Conservation (phyloP, 2,329 filamentous ascomycete species). For the Phoma sp. region DNA sequence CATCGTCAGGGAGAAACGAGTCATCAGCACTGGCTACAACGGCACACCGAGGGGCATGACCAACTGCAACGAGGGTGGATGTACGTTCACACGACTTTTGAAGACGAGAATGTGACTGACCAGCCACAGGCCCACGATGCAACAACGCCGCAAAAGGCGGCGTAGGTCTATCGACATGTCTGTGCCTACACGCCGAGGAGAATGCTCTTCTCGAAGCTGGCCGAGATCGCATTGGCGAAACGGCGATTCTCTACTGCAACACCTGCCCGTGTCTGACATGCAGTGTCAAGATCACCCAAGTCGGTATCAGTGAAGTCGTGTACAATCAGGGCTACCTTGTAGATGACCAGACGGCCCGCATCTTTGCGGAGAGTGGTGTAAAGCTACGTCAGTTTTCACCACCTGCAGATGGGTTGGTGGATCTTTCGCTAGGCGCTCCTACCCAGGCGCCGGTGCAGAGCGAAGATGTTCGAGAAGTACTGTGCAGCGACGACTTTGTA, state of each 20-base stretch:
- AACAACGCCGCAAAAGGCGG: slow-evolving; percentile 77
- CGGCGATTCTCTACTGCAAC: slow-evolving; percentile 87
- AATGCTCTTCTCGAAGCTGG: slow-evolving; percentile 96
- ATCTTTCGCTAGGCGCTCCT: slow-evolving; percentile 27
- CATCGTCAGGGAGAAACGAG: slow-evolving; percentile 81
- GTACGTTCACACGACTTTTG: slow-evolving; percentile 50
- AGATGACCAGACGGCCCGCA: slow-evolving; percentile 78
- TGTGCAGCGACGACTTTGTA: slow-evolving; percentile 35
- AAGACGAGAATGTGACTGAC: not conserved
- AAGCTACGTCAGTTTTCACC: slow-evolving; percentile 86
- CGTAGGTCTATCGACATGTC: slow-evolving; percentile 79
- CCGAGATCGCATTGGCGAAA: slow-evolving; percentile 83
- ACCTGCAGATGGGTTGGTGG: slow-evolving; percentile 40
- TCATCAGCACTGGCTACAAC: slow-evolving; percentile 96
- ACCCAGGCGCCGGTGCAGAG: slow-evolving; percentile 1
- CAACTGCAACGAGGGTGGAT: slow-evolving; percentile 94
- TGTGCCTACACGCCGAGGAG: slow-evolving; percentile 98
- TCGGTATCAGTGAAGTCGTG: slow-evolving; percentile 94
- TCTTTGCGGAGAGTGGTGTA: slow-evolving; percentile 85
- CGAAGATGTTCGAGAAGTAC: slow-evolving; percentile 30
- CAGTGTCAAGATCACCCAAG: slow-evolving; percentile 97
- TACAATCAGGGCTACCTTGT: slow-evolving; percentile 95
- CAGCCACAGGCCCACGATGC: slow-evolving; percentile 66
- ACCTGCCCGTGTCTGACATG: slow-evolving; percentile 97
- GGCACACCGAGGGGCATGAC: slow-evolving; percentile 87